Conservation (phyloP, 176 grass and related monocot genomes). For the Zoysia pacifica region DNA sequence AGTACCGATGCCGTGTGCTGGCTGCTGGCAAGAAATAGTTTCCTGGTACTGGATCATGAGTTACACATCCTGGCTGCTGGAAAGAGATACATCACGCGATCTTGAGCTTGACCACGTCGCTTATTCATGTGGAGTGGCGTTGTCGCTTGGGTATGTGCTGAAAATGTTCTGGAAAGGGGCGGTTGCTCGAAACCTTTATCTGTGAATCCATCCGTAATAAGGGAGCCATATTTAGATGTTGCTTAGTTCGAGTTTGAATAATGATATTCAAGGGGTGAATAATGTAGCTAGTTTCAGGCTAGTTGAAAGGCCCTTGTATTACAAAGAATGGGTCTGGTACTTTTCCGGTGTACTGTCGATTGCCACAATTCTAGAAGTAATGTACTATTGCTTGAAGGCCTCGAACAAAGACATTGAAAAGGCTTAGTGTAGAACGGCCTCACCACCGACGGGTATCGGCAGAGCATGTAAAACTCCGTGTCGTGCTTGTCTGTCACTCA, state of each 20-base stretch:
- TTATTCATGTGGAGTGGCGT: neutral
- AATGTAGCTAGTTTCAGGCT: neutral
- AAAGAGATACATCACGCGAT: neutral
- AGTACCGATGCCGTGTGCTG: slow-evolving; percentile 60
- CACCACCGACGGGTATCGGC: no score
- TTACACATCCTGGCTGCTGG: neutral
- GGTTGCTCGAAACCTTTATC: neutral
- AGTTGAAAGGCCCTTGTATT: neutral
- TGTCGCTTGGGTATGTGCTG: neutral
- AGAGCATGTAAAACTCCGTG: no score
- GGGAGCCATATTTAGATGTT: neutral
- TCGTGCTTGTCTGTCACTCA: no score
- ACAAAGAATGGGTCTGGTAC: no score
- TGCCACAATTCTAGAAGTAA: no score
- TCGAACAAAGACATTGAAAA: no score
- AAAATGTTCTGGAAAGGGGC: neutral
- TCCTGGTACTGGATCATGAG: neutral
- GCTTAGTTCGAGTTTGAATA: neutral
- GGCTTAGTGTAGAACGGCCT: no score
- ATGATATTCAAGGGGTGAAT: neutral
- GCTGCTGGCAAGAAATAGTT: slow-evolving; percentile 24
- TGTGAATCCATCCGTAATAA: neutral
- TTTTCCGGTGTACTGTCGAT: neutral
- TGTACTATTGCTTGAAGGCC: no score
- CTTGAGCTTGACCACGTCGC: neutral